Evolutionary conservation across 306 rosid species (phyloP), one percentile per base, ranked within the genome.

Genomic region (Casuarina glauca): DNA sequence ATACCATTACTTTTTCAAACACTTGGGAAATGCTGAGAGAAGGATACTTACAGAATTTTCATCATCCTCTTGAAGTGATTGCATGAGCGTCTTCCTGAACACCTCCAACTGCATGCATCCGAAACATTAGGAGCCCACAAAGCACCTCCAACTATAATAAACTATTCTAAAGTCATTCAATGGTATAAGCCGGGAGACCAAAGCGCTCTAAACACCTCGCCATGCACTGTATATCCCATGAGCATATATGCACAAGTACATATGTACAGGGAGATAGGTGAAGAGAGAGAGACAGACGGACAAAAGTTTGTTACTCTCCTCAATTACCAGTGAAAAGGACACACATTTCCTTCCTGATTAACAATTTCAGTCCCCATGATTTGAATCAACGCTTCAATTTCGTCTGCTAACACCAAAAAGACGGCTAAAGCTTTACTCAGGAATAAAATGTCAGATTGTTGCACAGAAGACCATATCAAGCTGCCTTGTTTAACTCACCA

Each of bases 1-100:
- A 19, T 46, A 75, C 35, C 52, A 38, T 26, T 42, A 57, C 69
- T 50, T 62, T 19, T 6, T 71, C 48, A 77, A 42, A 70, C 36
- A 9, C 36, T 35, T 58, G 19, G 19, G 7, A 53, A 48, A 54
- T 58, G 17, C 72, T 41, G 19, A 16, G 54, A 58, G 26, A 70
- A 53, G 51, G 67, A 4, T 13, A 63, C 92, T 90, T 79, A 94
- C 97, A 9, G 91, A 61, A 76, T 77, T 89, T 15, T 88, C 93
- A 9, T 93, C 98, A 50, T 93, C 94, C 67, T 95, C 97, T 77
- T 72, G 89, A 67, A 95, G 96, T 64, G 99, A 95, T 55, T 81
- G 89, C 97, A 95, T 88, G 62, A 93, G 99, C 69, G 97, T 88
- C 88, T 82, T 95, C 76, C 90, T 87, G 82, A 95, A 95, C 75